A percentile compares a stretch with the other conserved stretches of the same genome.
Conservation (phyloP, 2,329 filamentous ascomycete genomes). For the Fusarium armeniacum region DNA sequence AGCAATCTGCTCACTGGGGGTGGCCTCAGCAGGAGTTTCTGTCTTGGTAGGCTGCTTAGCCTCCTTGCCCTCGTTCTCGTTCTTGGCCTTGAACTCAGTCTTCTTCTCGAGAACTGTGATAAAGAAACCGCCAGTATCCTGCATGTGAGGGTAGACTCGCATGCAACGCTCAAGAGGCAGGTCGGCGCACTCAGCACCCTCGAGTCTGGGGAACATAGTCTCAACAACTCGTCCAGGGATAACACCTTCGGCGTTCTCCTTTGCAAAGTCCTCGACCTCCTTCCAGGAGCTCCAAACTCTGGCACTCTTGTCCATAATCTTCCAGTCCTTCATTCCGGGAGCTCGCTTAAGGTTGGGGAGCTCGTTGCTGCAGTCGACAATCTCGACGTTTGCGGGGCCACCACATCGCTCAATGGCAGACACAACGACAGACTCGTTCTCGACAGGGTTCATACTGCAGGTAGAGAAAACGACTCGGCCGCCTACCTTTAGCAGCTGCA, state of each 20-base stretch:
- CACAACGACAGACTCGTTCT: conserved; percentile 93
- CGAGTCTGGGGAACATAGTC: conserved; percentile 83
- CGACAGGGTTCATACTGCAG: conserved; percentile 98
- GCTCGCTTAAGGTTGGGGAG: conserved; percentile 82
- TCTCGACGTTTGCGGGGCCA: conserved; percentile 82
- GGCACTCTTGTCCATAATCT: conserved; percentile 88
- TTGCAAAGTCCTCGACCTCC: conserved; percentile 79
- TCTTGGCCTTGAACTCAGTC: conserved; percentile 83
- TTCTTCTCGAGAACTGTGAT: conserved; percentile 95
- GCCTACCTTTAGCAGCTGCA: conserved; percentile 96
- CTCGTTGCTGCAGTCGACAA: conserved; percentile 85
- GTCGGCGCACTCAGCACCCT: conserved; percentile 66
- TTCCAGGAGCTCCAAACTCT: conserved; percentile 85
- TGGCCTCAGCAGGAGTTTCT: conserved; percentile 23
- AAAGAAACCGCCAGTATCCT: conserved; percentile 98
- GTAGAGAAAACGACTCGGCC: conserved; percentile 97
- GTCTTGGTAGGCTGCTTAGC: conserved; percentile 35
- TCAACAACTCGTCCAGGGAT: conserved; percentile 78
- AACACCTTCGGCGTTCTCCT: conserved; percentile 67
- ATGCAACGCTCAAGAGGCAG: conserved; percentile 91
- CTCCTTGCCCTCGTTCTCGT: conserved; percentile 68
- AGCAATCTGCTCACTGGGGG: conserved; percentile 34
- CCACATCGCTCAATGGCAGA: conserved; percentile 92
- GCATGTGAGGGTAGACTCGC: conserved; percentile 92
- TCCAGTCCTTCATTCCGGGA: conserved; percentile 85